These are phyloP conservation scores for Mycena latifolia DNA, from an alignment of 768 basidiomycete genomes.

Conservation along the genomic window DNA sequence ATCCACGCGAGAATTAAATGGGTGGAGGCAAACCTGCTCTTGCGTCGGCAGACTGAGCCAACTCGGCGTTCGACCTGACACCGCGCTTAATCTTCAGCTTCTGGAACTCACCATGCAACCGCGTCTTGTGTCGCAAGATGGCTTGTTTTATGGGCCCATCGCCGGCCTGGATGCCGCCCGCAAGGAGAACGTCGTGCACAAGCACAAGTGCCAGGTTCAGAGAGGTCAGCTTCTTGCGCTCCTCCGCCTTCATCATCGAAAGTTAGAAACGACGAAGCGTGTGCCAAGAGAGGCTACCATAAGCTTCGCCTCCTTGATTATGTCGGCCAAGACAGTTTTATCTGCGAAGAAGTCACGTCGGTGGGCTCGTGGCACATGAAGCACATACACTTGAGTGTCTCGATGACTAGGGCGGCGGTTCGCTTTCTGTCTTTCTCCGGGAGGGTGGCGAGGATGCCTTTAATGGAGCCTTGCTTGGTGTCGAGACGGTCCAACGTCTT, in stretches of 20 bases:
- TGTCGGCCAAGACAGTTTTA: conserved; percentile 77
- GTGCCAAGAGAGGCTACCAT: too few species aligned
- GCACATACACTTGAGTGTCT: conserved; percentile 92
- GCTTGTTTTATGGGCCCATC: conserved; percentile 94
- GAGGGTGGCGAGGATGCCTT: conserved; percentile 80
- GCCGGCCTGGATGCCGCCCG: conserved; percentile 89
- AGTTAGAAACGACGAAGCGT: too few species aligned
- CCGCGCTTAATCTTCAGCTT: conserved; percentile 85
- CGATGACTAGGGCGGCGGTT: conserved; percentile 89
- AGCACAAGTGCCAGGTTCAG: conserved; percentile 85
- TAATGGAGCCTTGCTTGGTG: conserved; percentile 92
- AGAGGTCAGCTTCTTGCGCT: conserved; percentile 82
- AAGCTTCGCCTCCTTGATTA: conserved; percentile 77
- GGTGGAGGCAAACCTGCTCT: conserved; percentile 64
- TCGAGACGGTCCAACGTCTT: conserved; percentile 88
- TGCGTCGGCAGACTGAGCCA: conserved; percentile 71
- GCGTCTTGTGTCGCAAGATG: conserved; percentile 88
- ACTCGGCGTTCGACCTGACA: conserved; percentile 70
- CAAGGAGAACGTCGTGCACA: conserved; percentile 90
- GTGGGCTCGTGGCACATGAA: not conserved
- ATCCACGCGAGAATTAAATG: too few species aligned
- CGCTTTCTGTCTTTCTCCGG: conserved; percentile 83
- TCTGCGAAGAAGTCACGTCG: conserved; percentile 58
- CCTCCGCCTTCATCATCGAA: too few species aligned
- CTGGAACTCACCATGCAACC: conserved; percentile 88